phyloP scores from a whole-genome alignment of 257 asterid species.

The Ajuga chamaepitys region DNA sequence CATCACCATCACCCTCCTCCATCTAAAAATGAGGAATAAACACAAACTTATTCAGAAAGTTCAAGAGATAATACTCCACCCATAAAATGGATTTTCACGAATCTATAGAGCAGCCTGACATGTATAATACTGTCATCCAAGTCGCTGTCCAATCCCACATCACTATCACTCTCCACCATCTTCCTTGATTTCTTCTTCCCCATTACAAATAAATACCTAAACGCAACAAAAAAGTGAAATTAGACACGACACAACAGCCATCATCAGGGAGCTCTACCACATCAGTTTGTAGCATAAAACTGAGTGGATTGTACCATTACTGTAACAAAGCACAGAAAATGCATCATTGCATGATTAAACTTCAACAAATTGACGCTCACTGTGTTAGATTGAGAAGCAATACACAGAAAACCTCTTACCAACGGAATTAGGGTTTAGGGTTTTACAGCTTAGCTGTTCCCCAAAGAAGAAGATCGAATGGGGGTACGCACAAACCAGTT shows the following conservation, averaged over 20 bases:
- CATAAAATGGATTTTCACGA: background rate
- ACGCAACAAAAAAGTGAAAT: background rate
- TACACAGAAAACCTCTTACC: background rate
- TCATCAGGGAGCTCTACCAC: too few species aligned
- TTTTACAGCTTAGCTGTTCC: too few species aligned
- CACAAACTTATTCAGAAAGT: background rate
- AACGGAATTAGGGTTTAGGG: constrained; percentile 8
- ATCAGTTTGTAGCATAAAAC: background rate
- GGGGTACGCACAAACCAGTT: too few species aligned
- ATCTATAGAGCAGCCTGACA: constrained; percentile 27
- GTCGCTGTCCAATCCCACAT: constrained; percentile 31
- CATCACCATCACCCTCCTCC: constrained; percentile 11
- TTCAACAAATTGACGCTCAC: background rate
- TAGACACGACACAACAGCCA: background rate
- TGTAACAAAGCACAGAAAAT: background rate
- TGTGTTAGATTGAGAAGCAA: background rate
- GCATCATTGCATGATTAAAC: background rate
- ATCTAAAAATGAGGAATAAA: constrained; percentile 13
- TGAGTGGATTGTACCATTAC: background rate
- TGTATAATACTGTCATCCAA: constrained; percentile 18
- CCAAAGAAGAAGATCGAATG: too few species aligned
- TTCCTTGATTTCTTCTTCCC: constrained; percentile 37
- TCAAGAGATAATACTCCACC: background rate
- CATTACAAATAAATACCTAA: constrained; percentile 16
- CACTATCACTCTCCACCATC: constrained; percentile 41